phyloP scores from a whole-genome alignment of 768 basidiomycete genomes.

The Boletellus emodensis region DNA sequence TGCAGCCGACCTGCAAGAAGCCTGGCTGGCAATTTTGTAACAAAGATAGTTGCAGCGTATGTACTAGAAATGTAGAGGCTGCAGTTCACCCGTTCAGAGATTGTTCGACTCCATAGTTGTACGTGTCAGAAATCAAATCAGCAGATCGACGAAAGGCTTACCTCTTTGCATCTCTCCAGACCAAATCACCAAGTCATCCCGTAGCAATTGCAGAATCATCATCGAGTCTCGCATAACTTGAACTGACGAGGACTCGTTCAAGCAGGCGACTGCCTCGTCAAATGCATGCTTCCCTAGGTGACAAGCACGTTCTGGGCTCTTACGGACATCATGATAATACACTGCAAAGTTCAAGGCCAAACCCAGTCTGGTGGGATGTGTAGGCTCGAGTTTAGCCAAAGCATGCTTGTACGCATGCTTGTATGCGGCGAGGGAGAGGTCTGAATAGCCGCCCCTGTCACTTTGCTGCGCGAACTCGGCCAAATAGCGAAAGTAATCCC shows the following conservation, averaged over 20 bases:
- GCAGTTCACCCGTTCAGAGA: constrained; percentile 13
- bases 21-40: not conserved
- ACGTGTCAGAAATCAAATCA: constrained; percentile 12
- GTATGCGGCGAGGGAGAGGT: constrained; percentile 79
- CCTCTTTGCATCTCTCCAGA: constrained; percentile 63
- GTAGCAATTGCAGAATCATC: constrained; percentile 76
- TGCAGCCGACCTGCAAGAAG: constrained; percentile 2
- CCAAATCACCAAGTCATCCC: constrained; percentile 86
- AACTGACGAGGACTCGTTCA: constrained; percentile 41
- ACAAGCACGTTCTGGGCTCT: constrained; percentile 82
- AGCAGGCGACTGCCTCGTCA: constrained; percentile 78
- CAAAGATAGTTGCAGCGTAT: constrained; percentile 1
- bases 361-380: constrained; percentile 84
- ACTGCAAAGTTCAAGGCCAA: constrained; percentile 93
- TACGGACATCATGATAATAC: constrained; percentile 84
- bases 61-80: not conserved
- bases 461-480: constrained; percentile 78
- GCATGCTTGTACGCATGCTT: constrained; percentile 85
- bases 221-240: constrained; percentile 65
- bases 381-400: constrained; percentile 62
- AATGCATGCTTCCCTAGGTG: constrained; percentile 90
- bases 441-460: constrained; percentile 64
- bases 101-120: constrained; percentile 22
- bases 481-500: constrained; percentile 89
- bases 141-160: constrained; percentile 11